These are phyloP conservation scores for Acanthamoeba lugdunensis DNA, from an alignment of 208 protist genomes.

Conservation along the genomic window DNA sequence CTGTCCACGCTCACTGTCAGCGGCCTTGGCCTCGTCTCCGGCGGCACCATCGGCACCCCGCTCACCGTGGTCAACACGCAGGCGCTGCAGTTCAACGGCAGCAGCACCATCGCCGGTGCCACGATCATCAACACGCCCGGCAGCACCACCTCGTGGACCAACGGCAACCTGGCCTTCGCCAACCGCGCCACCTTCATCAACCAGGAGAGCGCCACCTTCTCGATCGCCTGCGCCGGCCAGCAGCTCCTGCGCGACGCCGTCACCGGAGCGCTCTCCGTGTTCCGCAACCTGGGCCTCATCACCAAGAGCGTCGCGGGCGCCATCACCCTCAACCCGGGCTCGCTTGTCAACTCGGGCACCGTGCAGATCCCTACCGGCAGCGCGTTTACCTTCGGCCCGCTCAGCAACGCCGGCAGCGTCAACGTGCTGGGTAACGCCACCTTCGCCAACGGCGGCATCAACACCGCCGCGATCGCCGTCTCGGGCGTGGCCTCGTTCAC, in stretches of 20 bases:
- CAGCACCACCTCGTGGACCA: constrained; percentile 2
- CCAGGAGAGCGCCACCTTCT: constrained; percentile 19
- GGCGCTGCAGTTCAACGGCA: constrained; percentile 32
- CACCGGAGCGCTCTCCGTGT: not conserved
- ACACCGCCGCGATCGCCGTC: not conserved
- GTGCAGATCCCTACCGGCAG: constrained; percentile 12
- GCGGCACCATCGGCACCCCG: constrained; percentile 16
- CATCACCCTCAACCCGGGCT: not conserved
- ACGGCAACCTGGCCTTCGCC: not conserved
- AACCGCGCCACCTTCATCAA: constrained; percentile 44
- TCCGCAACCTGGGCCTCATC: constrained; percentile 29
- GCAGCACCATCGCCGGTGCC: constrained; percentile 23
- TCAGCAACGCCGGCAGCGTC: constrained; percentile 25
- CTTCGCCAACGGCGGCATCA: constrained; percentile 32
- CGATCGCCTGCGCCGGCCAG: constrained; percentile 8
- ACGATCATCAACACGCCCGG: constrained; percentile 52
- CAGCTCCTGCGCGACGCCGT: not conserved
- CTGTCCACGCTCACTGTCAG: constrained; percentile 28
- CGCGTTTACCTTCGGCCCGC: not conserved
- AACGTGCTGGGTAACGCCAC: not conserved
- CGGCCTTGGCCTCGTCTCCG: not conserved
- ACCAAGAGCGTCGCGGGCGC: constrained; percentile 1
- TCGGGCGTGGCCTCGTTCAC: constrained; percentile 23
- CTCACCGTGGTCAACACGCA: constrained; percentile 47
- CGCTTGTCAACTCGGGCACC: not conserved